These are phyloP conservation scores for Magnolia officinalis DNA, from an alignment of 164 flowering plant species.

Conservation along the genomic window DNA sequence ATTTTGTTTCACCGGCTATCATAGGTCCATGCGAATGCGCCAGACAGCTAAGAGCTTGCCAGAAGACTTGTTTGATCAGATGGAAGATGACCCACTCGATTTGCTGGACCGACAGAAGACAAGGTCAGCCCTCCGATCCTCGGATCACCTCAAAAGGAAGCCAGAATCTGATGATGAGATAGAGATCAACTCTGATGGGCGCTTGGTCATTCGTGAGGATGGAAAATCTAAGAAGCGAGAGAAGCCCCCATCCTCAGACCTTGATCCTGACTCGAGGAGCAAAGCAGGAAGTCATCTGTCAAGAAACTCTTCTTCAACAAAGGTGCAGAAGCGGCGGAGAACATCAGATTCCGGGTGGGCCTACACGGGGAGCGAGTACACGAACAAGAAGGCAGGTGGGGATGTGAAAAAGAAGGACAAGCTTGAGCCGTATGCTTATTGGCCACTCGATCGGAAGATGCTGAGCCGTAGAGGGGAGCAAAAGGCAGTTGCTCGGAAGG, in stretches of 20 bases:
- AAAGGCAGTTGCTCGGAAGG: constrained; percentile 74
- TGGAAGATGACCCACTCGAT: constrained; percentile 88
- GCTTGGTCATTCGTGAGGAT: constrained; percentile 67
- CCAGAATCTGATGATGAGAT: constrained; percentile 66
- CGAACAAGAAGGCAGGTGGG: constrained; percentile 88
- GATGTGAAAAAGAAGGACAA: constrained; percentile 89
- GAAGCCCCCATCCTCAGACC: constrained; percentile 17
- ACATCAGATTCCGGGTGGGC: constrained; percentile 81
- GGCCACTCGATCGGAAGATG: constrained; percentile 99
- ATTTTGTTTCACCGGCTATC: background rate
- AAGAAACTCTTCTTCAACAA: constrained; percentile 26
- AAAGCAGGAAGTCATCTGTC: constrained; percentile 43
- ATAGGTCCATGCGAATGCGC: constrained; percentile 52
- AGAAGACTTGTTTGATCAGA: constrained; percentile 62
- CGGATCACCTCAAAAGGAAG: constrained; percentile 42
- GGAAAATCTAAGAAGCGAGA: constrained; percentile 32
- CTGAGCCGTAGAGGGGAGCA: constrained; percentile 92
- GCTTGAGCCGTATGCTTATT: constrained; percentile 97
- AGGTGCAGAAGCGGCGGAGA: constrained; percentile 53
- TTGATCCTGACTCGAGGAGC: constrained; percentile 50
- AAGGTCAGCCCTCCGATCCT: constrained; percentile 66
- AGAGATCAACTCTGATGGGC: constrained; percentile 80
- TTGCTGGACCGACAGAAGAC: constrained; percentile 75
- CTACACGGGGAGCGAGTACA: constrained; percentile 78
- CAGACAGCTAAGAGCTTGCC: constrained; percentile 54